Evolutionary conservation across 1,139 yeast species (phyloP).

Genomic region (Diutina mesorugosa): DNA sequence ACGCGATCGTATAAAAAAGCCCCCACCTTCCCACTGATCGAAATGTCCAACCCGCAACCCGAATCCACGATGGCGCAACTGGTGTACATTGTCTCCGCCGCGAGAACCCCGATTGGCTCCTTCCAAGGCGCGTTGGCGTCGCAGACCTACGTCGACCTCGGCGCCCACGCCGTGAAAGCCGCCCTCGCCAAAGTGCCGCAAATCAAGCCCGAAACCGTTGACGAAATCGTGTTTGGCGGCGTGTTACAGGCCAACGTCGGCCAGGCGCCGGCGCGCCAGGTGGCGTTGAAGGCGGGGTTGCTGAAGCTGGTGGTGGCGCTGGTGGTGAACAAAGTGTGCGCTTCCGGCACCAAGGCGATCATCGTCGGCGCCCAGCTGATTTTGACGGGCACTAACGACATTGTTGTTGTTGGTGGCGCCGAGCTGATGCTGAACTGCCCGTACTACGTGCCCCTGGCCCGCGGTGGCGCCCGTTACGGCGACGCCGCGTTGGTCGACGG

Average conservation of each 20-base stretch:
- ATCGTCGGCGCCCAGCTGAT: slow-evolving; percentile 87
- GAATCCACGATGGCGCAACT: slow-evolving; percentile 8
- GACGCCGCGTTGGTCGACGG: slow-evolving; percentile 73
- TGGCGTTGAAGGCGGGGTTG: slow-evolving; percentile 82
- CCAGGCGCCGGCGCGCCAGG: slow-evolving; percentile 98
- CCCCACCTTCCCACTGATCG: neutral
- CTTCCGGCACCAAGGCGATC: slow-evolving; percentile 88
- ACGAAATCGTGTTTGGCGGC: slow-evolving; percentile 87
- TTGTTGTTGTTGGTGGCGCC: slow-evolving; percentile 94
- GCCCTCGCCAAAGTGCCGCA: slow-evolving; percentile 78
- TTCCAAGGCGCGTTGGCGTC: slow-evolving; percentile 77
- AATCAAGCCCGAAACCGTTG: slow-evolving; percentile 66
- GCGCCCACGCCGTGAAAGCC: slow-evolving; percentile 82
- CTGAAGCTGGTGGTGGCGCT: slow-evolving; percentile 71
- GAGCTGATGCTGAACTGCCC: slow-evolving; percentile 97
- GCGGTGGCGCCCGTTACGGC: slow-evolving; percentile 86
- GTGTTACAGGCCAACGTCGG: slow-evolving; percentile 91
- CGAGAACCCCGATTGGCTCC: slow-evolving; percentile 92
- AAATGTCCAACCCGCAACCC: neutral
- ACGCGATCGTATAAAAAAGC: neutral
- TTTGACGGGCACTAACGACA: slow-evolving; percentile 78
- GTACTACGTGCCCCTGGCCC: slow-evolving; percentile 76
- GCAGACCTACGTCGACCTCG: slow-evolving; percentile 70
- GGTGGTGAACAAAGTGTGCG: slow-evolving; percentile 93
- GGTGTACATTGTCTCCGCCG: slow-evolving; percentile 81